Evolutionary conservation across 805 yeast species (phyloP), one percentile per base, ranked within the genome.

Genomic region (Ogataea dorogensis): DNA sequence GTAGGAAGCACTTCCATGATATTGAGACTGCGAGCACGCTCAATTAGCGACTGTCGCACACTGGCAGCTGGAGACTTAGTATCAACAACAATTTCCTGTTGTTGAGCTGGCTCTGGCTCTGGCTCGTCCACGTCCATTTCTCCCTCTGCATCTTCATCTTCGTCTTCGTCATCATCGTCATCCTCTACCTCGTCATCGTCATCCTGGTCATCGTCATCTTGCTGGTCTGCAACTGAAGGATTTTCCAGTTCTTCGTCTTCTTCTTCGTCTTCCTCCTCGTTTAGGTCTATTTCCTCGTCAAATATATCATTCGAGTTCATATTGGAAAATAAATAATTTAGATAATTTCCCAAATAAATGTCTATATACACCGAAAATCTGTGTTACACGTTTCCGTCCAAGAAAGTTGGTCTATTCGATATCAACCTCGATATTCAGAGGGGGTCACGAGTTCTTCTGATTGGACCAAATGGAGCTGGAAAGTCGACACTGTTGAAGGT

Each of bases 391-490:
- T 91, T 84, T 53, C 75, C 82, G 1, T 65, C 71, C 35, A 66
- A 72, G 3, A 70, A 72, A 33, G 73, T 85, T 3, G 95, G 96
- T 0, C 66, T 93, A 11, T 71, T 73, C 19, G 70, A 85, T 30
- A 72, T 91, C 43, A 67, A 70, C 23, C 53, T 93, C 25, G 48
- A 65, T 9, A 70, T 93, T 14, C 78, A 81, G 1, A 76, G 83
- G 71, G 79, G 83, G 5, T 75, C 91, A 1, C 72, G 96, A 42
- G 77, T 89, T 8, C 65, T 93, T 22, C 60, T 93, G 6, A 71
- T 93, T 16, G 98, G 98, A 0, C 95, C 98, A 9, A 89, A 89
- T 51, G 98, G 98, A 13, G 98, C 98, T 1, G 98, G 98, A 4
- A 93, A 93, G 59, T 86, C 96, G 1, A 93, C 98, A 0, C 59